Conservation (phyloP, 805 yeast species). For the Candida railenensis region DNA sequence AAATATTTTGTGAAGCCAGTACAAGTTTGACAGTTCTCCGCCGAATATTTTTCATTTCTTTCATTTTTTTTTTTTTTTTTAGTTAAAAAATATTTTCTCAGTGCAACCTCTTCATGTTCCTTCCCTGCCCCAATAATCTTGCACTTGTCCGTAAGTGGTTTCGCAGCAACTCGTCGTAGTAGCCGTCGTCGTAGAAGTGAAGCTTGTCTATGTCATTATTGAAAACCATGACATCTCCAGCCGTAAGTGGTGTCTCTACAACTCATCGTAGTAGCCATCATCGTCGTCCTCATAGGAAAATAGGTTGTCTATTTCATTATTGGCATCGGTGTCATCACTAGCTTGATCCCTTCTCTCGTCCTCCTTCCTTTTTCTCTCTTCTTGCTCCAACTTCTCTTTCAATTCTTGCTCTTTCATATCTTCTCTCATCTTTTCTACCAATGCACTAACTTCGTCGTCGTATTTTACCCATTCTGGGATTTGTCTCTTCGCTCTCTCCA, state of each 20-base stretch:
- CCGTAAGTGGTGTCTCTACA: neutral
- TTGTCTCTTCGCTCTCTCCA: conserved; percentile 72
- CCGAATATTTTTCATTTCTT: too few relatives aligned
- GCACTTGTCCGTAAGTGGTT: too few relatives aligned
- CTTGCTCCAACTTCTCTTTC: neutral
- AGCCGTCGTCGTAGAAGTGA: neutral
- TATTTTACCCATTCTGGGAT: conserved; percentile 76
- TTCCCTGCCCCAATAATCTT: too few relatives aligned
- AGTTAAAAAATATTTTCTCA: too few relatives aligned
- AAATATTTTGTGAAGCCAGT: too few relatives aligned
- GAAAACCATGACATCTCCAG: too few relatives aligned
- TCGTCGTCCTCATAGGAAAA: conserved; percentile 10
- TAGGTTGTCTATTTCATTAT: too few relatives aligned
- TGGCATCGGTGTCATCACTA: conserved; percentile 4
- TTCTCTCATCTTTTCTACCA: conserved; percentile 12
- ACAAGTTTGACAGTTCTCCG: too few relatives aligned
- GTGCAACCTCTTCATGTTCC: too few relatives aligned
- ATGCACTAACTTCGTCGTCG: conserved; percentile 50
- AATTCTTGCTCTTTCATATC: conserved; percentile 1
- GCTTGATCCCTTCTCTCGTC: conserved; percentile 7
- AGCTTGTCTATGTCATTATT: too few relatives aligned
- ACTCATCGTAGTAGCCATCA: conserved; percentile 1
- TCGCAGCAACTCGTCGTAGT: neutral
- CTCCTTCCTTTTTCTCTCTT: conserved; percentile 2
- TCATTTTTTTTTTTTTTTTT: neutral